Evolutionary conservation across 352 stramenopile species (phyloP), one percentile per base, ranked within the genome.

Genomic region (Pythium diclinum): DNA sequence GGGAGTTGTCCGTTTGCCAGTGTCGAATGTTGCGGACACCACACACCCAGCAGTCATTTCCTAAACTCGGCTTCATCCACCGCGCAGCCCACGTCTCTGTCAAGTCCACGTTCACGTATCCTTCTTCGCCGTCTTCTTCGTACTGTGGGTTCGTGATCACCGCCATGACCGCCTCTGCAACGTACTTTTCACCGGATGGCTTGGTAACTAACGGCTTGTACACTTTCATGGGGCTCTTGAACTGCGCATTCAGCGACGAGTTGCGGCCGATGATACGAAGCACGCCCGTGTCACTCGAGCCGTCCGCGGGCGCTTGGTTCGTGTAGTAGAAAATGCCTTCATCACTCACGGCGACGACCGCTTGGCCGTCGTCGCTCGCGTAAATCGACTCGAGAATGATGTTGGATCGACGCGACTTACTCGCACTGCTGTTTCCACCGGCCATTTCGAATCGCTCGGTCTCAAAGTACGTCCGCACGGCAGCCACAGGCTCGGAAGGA

Each of bases 281-380:
- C 14, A 57, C 59, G n/a, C 63, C 56, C 3, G 65, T 49, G 10
- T 53, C 55, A 17, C 21, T 53, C 0, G 48, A n/a, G 4, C 52
- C 21, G 30, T 64, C 54, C 13, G 68, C 56, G 3, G 51, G 56
- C 5, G 66, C 71, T 16, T 59, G 52, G 28, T 83, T 87, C 11
- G 84, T 78, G 65, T 90, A 91, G 63, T 92, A 92, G 55, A 92
- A 87, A 36, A 89, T 83, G 6, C 82, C 82, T 9, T 92, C 84
- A 0, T 73, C 77, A 16, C 80, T 90, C 30, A 92, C 74, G 0
- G 79, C 77, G 63, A 90, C 70, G 3, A 91, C 60, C 11, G 75
- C 69, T 13, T 78, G 75, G 48, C 82, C 82, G 34, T 92, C 75
- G 53, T 91, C 78, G 54, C 73, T 90, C 33, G 84, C 84, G 64